Percentiles rank a stretch among this genome's conserved stretches.
Evolutionary conservation across 768 basidiomycete genomes (phyloP).

Genomic region (Serendipita sp.): DNA sequence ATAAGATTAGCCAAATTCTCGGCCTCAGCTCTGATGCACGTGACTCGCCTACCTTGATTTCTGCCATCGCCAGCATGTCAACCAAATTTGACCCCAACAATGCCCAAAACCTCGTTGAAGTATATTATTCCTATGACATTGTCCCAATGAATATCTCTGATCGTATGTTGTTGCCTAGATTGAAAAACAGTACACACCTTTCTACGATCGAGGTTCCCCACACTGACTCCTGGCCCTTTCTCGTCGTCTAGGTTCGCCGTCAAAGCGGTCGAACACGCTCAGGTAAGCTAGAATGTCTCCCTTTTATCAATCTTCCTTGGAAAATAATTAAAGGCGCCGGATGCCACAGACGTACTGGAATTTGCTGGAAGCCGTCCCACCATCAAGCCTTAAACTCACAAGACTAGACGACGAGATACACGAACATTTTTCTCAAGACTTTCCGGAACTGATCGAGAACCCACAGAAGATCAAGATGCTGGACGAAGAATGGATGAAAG

Average conservation of each 20-base stretch:
- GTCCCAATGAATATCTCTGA: background rate
- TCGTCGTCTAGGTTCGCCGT: slow-evolving; percentile 54
- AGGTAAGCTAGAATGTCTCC: slow-evolving; percentile 33
- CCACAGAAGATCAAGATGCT: slow-evolving; percentile 33
- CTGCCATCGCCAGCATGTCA: slow-evolving; percentile 2
- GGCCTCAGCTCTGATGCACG: background rate
- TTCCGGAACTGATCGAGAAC: slow-evolving; percentile 52
- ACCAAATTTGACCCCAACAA: slow-evolving; percentile 64
- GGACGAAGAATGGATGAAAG: slow-evolving; percentile 91
- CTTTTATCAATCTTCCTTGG: background rate
- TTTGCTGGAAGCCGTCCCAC: slow-evolving; percentile 63
- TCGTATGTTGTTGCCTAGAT: slow-evolving; percentile 35
- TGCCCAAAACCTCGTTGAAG: slow-evolving; percentile 85
- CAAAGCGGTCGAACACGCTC: slow-evolving; percentile 89
- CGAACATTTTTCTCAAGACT: slow-evolving; percentile 51
- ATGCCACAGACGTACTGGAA: slow-evolving; percentile 78
- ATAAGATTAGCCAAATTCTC: too few relatives aligned
- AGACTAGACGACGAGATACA: slow-evolving; percentile 87
- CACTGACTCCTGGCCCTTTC: slow-evolving; percentile 8
- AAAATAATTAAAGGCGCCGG: background rate
- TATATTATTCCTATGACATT: slow-evolving; percentile 20
- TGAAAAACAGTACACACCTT: slow-evolving; percentile 71
- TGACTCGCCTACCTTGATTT: background rate
- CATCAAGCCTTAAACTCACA: slow-evolving; percentile 62
- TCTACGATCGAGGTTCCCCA: background rate